These are phyloP conservation scores for Cymodocea nodosa DNA, from an alignment of 116 monocot genomes.

Conservation along the genomic window DNA sequence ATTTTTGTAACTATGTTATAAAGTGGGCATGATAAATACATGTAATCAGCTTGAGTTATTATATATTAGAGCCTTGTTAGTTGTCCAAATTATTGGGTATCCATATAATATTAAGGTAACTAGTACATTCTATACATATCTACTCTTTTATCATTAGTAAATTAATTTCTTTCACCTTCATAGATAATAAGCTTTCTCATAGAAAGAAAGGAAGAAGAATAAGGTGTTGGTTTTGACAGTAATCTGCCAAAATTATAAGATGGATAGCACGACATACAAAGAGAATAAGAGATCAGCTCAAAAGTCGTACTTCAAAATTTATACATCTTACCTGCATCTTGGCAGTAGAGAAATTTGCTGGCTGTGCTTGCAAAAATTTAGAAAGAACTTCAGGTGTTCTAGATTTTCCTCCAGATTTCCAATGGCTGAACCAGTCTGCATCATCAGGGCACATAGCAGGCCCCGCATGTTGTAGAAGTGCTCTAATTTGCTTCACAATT, in stretches of 20 bases:
- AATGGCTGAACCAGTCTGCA: conserved; percentile 80
- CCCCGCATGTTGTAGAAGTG: conserved; percentile 73
- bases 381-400: conserved; percentile 69
- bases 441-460: conserved; percentile 65
- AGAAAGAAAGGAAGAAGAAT: no score
- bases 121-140: no score
- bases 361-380: conserved; percentile 81
- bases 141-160: no score
- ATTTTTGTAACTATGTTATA: no score
- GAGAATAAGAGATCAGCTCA: not conserved
- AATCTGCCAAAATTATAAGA: not conserved
- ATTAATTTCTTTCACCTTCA: no score
- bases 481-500: conserved; percentile 76
- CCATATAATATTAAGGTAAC: no score
- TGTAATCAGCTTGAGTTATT: no score
- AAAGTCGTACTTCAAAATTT: not conserved
- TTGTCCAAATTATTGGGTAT: no score
- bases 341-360: conserved; percentile 68
- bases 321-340: conserved; percentile 57
- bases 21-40: no score
- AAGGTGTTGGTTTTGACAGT: not conserved
- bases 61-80: no score
- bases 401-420: conserved; percentile 29
- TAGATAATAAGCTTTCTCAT: no score
- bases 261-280: no score